Evolutionary conservation across 1,139 yeast species (phyloP), one percentile per base, ranked within the genome.

Genomic region (Magnusiomyces starmeri): DNA sequence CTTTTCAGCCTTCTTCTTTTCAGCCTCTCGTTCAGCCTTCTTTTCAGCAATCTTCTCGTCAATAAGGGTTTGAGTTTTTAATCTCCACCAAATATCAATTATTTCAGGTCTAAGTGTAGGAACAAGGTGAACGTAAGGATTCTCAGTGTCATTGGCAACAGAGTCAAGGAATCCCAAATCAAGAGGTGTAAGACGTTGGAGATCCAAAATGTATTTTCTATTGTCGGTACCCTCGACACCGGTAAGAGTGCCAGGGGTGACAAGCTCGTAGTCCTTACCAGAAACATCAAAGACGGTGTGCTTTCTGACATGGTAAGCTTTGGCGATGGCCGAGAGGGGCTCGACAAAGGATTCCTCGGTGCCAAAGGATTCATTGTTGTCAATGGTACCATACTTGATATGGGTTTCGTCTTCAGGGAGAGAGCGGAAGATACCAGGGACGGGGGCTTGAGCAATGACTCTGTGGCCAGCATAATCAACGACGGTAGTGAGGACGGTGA

Each of bases 381-480:
- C 88, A 44, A 82, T 72, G 46, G 75, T 76, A 49, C 98, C 98
- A 64, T 90, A 88, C 24, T 76, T 75, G 51, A 87, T 84, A 62
- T 78, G 79, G 51, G 75, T 79, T 8, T 62, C 71, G 50, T 59
- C 67, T 44, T 68, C 68, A 52, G 70, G 68, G 48, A 52, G 58
- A 52, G 77, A 77, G 53, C 78, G 75, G 70, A 90, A 85, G 56
- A 90, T 80, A 56, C 98, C 98, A n/a, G 98, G 98, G 48, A 92
- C 95, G 24, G 97, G 96, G 16, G 96, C 87, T 72, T 92, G 98
- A 66, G 95, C 89, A 43, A 90, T 77, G 43, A 90, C 74, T 67
- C 97, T 79, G 62, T 81, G 83, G 56, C 98, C 98, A 67, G 85
- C 81, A 70, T 79, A 90, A 68, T 92, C 97, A 53, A 92, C 88